A percentile compares a stretch with the other conserved stretches of the same genome.
Evolutionary conservation across 768 basidiomycete genomes (phyloP).

Genomic region (Suillus paluster): DNA sequence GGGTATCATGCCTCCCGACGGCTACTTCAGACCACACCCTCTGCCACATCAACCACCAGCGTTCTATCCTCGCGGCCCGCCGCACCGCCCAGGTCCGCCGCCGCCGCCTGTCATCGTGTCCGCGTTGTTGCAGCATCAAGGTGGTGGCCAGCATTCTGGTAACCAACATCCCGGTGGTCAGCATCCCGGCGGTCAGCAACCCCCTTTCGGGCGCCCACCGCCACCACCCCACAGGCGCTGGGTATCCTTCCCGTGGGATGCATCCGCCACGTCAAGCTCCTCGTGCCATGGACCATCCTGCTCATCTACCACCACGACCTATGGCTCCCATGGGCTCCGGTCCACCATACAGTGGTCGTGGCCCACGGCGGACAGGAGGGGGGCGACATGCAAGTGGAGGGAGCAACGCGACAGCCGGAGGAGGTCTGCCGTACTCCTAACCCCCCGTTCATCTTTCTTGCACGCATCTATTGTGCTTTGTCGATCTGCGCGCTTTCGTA

Average conservation of each 20-base stretch:
- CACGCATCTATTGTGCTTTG: conserved; percentile 6
- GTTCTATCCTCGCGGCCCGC: conserved; percentile 39
- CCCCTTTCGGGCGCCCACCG: conserved; percentile 8
- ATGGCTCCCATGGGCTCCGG: conserved; percentile 20
- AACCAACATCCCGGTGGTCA: not conserved
- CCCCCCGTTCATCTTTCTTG: not conserved
- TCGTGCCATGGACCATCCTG: conserved; percentile 3
- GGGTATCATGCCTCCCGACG: conserved; percentile 25
- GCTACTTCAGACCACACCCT: conserved; percentile 24
- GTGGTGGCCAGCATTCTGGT: conserved; percentile 15
- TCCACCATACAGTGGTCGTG: conserved; percentile 12
- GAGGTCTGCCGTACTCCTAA: conserved; percentile 36
- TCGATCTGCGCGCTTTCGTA: conserved; percentile 1
- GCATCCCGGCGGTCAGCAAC: conserved; percentile 10
- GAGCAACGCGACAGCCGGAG: conserved; percentile 18
- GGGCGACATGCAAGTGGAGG: conserved; percentile 19
- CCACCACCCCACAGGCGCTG: conserved; percentile 4
- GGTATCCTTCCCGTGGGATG: not conserved
- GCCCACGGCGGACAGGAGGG: conserved; percentile 24
- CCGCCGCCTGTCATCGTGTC: conserved; percentile 32
- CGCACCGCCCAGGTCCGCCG: conserved; percentile 36
- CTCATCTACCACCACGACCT: conserved; percentile 27
- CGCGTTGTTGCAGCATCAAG: conserved; percentile 34
- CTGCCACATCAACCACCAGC: conserved; percentile 28
- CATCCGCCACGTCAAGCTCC: conserved; percentile 2